Base-by-base conservation (phyloP, 2,329 filamentous ascomycete species). In the Daldinia sp. region DNA sequence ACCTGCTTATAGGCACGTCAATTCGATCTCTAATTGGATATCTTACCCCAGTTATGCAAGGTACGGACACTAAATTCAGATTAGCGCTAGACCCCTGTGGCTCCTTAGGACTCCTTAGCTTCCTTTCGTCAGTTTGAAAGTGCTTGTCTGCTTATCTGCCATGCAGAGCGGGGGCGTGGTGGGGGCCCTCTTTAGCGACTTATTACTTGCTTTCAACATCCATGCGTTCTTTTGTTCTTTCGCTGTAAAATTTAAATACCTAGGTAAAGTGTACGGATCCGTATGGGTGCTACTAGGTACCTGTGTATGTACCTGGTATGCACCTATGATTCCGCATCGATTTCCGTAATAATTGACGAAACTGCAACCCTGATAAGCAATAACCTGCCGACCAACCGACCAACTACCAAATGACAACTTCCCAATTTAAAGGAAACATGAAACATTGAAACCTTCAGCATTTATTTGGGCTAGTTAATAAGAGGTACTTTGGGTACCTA, bases 41-140 rank as follows among this genome's bases (percentile, higher is more conserved):
- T 10, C 35, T 19, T 32, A 41, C 45, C 56, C 58, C 55, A 32
- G 54, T 54, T 51, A 67, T 68, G 66, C 57, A 68, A 68, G 66
- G 66, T 67, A 68, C 64, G 52, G 53, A 23, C 39, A 15, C 66
- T 63, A 60, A 41, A 58, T 47, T 48, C 52, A 59, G 66, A 21
- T 64, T 67, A 68, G 64, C 64, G 61, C 64, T 53, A 23, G n/a
- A 41, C 39, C 55, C 58, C 41, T 59, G 48, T 55, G n/a, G 58
- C 35, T 56, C 58, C 61, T 57, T 61, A 5, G 11, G 15, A 15
- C n/a, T 27, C 23, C 19, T 23, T 23, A 23, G 27, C 29, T 34
- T 50, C 10, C 29, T 50, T 50, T 50, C 47, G 19, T 23, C 29
- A 32, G 60, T 64, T 68, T 67, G 55, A 60, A 54, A 59, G 35